Base-by-base conservation (phyloP, 257 asterid species). In the Primulina eburnea region DNA sequence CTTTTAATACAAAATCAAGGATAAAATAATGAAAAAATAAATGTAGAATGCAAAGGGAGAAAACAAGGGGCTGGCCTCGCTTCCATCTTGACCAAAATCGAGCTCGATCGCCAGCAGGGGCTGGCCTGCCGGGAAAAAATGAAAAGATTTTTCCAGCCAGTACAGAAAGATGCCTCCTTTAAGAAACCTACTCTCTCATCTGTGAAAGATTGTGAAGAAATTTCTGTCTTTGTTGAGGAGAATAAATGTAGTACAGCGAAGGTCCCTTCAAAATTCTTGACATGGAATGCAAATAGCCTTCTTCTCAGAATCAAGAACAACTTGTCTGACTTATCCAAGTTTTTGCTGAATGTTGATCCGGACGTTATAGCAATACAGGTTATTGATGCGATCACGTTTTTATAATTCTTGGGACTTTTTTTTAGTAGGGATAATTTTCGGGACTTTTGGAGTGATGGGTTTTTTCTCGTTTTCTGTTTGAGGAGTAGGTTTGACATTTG, bases 321-420 rank as follows among this genome's bases (percentile, higher is more conserved):
- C 64, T 88, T 90, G 93, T 26, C 85, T 7, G 98, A 92, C 72
- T 79, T 92, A 78, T 82, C 85, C 47, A 82, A 84, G 71, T 90
- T 92, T 43, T 76, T 92, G 1, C 82, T 87, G 77, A 82, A 56
- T 73, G 69, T 88, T 65, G 95, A 90, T 79, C 96, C 98, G 57
- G 97, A 92, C 73, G 95, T 90, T 75, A 87, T 92, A 80, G 94
- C 97, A 56, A 75, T 92, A 69, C 98, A 92, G 89, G 98, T 89
- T 72, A 62, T 69, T 18, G 34, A 72, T 60, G 8, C 52, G 53
- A 4, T 26, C 56, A 6, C 32, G 43, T 18, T 60, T 64, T 10
- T 38, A 32, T 28, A 28, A 28, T 28, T 28, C 30, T 28, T 28
- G 30, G 30, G 30, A 28, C 30, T 28, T 28, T 32, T 32, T 32